Evolutionary conservation across 139 green algal genomes (phyloP).

Genomic region (Picocystis salinarum): DNA sequence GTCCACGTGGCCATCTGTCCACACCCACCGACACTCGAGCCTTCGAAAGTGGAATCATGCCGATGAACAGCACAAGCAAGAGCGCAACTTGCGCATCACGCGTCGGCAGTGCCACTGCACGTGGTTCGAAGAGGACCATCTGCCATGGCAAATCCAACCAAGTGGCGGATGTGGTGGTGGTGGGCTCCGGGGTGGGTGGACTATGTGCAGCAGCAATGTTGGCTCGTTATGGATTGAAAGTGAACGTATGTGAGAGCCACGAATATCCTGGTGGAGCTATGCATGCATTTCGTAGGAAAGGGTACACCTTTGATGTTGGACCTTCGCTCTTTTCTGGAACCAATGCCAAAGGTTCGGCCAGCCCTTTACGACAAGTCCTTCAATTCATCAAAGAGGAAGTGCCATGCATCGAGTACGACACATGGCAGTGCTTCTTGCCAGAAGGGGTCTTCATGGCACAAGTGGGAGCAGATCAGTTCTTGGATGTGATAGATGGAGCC

Average conservation of each 20-base stretch:
- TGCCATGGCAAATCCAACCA: no score
- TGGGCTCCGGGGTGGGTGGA: conserved; percentile 56
- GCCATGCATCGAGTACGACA: conserved; percentile 58
- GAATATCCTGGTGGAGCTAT: conserved; percentile 54
- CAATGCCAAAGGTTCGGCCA: no score
- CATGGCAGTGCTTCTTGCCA: conserved; percentile 84
- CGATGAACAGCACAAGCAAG: no score
- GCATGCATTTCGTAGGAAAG: conserved; percentile 47
- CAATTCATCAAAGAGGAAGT: conserved; percentile 23
- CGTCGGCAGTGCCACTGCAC: no score
- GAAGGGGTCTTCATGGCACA: conserved; percentile 66
- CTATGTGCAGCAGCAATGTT: conserved; percentile 58
- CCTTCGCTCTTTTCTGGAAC: conserved; percentile 59
- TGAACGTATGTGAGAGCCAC: conserved; percentile 66
- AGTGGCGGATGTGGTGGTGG: conserved; percentile 31
- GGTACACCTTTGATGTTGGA: conserved; percentile 77
- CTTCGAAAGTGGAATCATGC: no score
- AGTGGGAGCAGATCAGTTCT: conserved; percentile 54
- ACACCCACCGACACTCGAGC: no score
- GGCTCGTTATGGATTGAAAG: conserved; percentile 63
- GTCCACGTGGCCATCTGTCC: no score
- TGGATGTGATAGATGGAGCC: conserved; percentile 24
- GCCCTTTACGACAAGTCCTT: conserved; percentile 19
- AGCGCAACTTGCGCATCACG: no score
- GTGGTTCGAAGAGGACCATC: no score